Base-by-base conservation (phyloP, 192 early-diverging fungal genomes). In the Chytriomyces sp. region DNA sequence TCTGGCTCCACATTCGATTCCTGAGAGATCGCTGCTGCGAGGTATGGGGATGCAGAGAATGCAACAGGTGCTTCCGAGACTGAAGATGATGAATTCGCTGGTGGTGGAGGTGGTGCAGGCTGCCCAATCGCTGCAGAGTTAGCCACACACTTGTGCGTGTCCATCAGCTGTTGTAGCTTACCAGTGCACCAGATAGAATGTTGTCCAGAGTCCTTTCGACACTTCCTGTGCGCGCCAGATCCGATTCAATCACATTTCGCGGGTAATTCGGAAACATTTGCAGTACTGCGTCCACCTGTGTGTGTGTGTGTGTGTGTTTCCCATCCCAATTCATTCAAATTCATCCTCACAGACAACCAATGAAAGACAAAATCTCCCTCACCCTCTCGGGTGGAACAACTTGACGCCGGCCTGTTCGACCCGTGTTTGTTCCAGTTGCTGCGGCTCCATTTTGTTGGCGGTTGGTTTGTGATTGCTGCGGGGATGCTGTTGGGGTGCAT, bases 251-350 rank as follows among this genome's bases (percentile, higher is more conserved):
- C 6, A 62, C 47, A n/a, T 49, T 18, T 28, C 74, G 73, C 5
- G 73, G 75, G 53, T 76, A 77, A 50, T 77, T 9, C 6, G 79
- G 79, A 28, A 80, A 80, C 79, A 80, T 80, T 11, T 24, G n/a
- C 43, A 78, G 77, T 1, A 78, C 77, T 18, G 75, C 47, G 24
- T 77, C 75, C 16, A 77, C 75, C 75, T 77, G 16, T 44, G 35
- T 72, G 62, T 20, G 20, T 63, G 18, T 64, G 35, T 72, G 62
- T 20, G 20, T 63, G 18, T 64, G 72, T 35, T 35, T 35, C 35
- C 35, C 35, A 35, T 35, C 28, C 35, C 35, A 35, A 35, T 35
- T 35, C 35, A 35, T 35, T 35, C 35, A 35, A 35, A 35, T 1
- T 35, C 35, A 4, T 35, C 2, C 2, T 35, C 35, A 35, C 3